Percentiles rank a stretch among this genome's conserved stretches.
Conservation (phyloP, 2,329 filamentous ascomycete genomes). For the Fusarium sp. region DNA sequence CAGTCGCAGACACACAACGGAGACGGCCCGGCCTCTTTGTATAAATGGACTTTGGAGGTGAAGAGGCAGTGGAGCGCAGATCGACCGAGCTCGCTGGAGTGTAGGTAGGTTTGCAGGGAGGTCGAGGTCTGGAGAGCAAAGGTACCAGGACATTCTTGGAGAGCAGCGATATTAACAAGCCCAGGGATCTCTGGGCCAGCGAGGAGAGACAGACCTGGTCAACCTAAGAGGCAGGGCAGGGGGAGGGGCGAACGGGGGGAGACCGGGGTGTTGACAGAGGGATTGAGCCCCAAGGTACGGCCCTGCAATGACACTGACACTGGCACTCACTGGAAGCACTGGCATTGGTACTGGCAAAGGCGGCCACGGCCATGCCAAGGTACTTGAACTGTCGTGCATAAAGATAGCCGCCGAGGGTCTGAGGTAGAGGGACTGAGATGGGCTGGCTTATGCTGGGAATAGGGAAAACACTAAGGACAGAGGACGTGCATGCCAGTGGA, state of each 20-base stretch:
- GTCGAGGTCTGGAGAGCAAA: slow-evolving; percentile 24
- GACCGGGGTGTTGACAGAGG: slow-evolving; percentile 28
- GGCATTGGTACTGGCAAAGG: slow-evolving; percentile 2
- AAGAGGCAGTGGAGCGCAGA: slow-evolving; percentile 44
- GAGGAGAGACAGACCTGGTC: slow-evolving; percentile 30
- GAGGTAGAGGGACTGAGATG: slow-evolving; percentile 30
- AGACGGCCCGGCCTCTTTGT: slow-evolving; percentile 44
- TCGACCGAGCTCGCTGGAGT: slow-evolving; percentile 36
- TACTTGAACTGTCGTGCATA: slow-evolving; percentile 47
- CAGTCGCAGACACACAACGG: not conserved
- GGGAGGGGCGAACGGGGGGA: slow-evolving; percentile 17
- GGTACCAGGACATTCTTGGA: slow-evolving; percentile 38
- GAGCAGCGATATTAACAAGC: slow-evolving; percentile 39
- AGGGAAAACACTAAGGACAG: slow-evolving; percentile 29
- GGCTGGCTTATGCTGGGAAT: slow-evolving; percentile 21
- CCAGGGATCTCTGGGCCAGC: slow-evolving; percentile 33
- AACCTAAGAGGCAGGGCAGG: slow-evolving; percentile 21
- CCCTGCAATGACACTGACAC: slow-evolving; percentile 31
- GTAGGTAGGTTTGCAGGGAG: slow-evolving; percentile 30
- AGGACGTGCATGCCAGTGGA: slow-evolving; percentile 40
- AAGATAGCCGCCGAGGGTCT: slow-evolving; percentile 47
- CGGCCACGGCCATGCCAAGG: slow-evolving; percentile 19
- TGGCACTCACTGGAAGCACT: not conserved
- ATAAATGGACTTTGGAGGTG: slow-evolving; percentile 45
- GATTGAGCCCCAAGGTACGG: slow-evolving; percentile 36